Conservation (phyloP, 2,329 filamentous ascomycete species). For the Emergomyces orientalis region DNA sequence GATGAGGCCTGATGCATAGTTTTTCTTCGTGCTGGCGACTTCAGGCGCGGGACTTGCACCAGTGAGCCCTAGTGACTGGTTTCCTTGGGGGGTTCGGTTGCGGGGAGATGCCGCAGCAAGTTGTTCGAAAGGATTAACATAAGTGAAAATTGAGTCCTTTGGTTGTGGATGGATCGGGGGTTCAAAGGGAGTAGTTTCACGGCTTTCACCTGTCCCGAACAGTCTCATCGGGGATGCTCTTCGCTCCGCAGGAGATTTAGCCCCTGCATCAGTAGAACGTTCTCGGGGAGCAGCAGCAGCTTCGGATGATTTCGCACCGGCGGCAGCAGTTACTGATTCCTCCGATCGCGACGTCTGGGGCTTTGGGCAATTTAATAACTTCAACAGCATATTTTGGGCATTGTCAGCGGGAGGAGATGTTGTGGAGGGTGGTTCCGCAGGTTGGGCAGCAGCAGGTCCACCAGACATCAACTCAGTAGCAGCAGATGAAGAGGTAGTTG, state of each 20-base stretch:
- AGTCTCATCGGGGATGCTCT: conserved; percentile 24
- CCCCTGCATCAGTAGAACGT: conserved; percentile 8
- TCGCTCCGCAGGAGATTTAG: conserved; percentile 9
- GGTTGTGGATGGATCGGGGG: conserved; percentile 29
- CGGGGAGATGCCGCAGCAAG: conserved; percentile 57
- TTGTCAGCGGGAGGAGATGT: conserved; percentile 46
- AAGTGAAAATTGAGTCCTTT: conserved; percentile 51
- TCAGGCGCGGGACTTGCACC: conserved; percentile 31
- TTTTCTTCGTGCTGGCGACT: conserved; percentile 10
- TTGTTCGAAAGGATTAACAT: conserved; percentile 64
- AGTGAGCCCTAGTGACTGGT: conserved; percentile 28
- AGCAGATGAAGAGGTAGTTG: conserved; percentile 25
- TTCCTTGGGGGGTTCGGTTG: conserved; percentile 45
- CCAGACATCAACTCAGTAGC: conserved; percentile 22
- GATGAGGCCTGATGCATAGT: background rate
- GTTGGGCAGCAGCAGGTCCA: conserved; percentile 18
- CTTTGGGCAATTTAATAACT: conserved; percentile 69
- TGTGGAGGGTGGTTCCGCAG: conserved; percentile 16
- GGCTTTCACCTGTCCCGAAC: conserved; percentile 24
- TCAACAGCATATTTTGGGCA: conserved; percentile 76
- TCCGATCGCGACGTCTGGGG: conserved; percentile 22
- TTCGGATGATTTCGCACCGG: conserved; percentile 25
- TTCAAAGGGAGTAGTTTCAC: conserved; percentile 30
- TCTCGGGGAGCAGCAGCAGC: conserved; percentile 17
- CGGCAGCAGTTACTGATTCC: conserved; percentile 17